These are phyloP conservation scores for Pleurotus giganteus DNA, from an alignment of 768 basidiomycete genomes.

Conservation along the genomic window DNA sequence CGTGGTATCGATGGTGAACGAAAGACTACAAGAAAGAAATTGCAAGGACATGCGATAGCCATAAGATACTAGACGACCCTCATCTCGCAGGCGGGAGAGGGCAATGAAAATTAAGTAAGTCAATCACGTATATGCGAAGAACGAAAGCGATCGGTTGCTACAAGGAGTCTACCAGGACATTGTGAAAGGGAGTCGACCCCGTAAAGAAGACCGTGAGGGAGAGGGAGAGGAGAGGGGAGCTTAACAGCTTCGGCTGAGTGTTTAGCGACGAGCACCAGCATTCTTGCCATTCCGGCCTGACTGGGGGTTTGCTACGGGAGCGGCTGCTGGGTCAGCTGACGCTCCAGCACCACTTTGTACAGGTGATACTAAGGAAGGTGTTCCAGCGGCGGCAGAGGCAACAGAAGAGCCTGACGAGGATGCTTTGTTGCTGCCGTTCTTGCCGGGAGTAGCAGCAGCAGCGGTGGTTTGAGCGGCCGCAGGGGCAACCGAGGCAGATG, in stretches of 20 bases:
- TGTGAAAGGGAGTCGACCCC: neutral
- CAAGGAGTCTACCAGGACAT: slow-evolving; percentile 9
- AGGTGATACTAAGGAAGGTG: neutral
- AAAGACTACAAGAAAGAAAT: neutral
- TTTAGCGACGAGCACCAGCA: neutral
- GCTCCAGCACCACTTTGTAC: neutral
- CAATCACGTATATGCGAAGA: neutral
- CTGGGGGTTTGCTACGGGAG: neutral
- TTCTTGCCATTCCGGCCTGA: neutral
- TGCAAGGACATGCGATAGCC: slow-evolving; percentile 3
- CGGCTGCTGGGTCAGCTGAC: neutral
- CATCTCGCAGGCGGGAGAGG: neutral
- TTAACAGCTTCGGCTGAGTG: neutral
- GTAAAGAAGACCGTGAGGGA: neutral
- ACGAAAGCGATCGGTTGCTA: slow-evolving; percentile 7
- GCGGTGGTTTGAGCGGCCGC: slow-evolving; percentile 3
- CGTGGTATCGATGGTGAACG: neutral
- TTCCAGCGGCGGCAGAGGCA: neutral
- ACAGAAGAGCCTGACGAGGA: neutral
- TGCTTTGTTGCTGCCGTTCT: neutral
- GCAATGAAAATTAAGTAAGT: neutral
- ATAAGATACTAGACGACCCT: neutral
- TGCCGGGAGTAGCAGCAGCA: neutral
- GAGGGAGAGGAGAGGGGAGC: neutral
- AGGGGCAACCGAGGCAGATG: slow-evolving; percentile 7